phyloP scores from a whole-genome alignment of 75 land plant genomes.

The Selaginella tamariscina region DNA sequence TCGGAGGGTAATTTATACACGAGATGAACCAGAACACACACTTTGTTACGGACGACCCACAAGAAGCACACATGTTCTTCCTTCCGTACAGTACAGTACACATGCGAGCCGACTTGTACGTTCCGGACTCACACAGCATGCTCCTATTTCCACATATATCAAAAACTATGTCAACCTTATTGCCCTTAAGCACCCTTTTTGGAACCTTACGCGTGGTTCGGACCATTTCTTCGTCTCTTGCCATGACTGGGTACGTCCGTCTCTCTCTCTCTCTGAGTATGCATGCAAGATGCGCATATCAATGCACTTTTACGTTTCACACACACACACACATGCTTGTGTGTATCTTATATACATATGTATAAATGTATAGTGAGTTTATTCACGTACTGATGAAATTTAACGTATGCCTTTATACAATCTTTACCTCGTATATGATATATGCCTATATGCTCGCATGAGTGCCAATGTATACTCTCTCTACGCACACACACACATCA shows the following conservation, averaged over 20 bases:
- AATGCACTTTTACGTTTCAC: too few relatives aligned
- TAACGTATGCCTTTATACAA: too few relatives aligned
- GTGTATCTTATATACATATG: too few relatives aligned
- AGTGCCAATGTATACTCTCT: too few relatives aligned
- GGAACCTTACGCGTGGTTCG: constrained; percentile 6
- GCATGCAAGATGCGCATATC: too few relatives aligned
- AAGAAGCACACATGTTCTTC: constrained; percentile 10
- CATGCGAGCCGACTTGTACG: not conserved
- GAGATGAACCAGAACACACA: not conserved
- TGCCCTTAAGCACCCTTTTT: constrained; percentile 5
- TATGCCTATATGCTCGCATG: too few relatives aligned
- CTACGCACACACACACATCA: too few relatives aligned
- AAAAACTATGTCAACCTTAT: constrained; percentile 7
- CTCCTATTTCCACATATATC: constrained; percentile 3
- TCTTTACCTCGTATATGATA: too few relatives aligned
- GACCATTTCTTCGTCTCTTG: constrained; percentile 10
- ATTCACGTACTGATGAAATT: too few relatives aligned
- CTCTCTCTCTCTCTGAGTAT: not conserved
- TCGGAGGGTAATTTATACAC: constrained; percentile 2
- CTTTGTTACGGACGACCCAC: constrained; percentile 5
- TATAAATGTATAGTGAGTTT: too few relatives aligned
- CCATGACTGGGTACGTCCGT: constrained; percentile 6
- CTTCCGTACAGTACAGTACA: constrained; percentile 1
- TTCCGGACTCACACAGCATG: constrained; percentile 9
- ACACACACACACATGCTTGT: too few relatives aligned